Evolutionary conservation across 176 grass and related monocot genomes (phyloP).

Genomic region (Calamus simplicifolius): DNA sequence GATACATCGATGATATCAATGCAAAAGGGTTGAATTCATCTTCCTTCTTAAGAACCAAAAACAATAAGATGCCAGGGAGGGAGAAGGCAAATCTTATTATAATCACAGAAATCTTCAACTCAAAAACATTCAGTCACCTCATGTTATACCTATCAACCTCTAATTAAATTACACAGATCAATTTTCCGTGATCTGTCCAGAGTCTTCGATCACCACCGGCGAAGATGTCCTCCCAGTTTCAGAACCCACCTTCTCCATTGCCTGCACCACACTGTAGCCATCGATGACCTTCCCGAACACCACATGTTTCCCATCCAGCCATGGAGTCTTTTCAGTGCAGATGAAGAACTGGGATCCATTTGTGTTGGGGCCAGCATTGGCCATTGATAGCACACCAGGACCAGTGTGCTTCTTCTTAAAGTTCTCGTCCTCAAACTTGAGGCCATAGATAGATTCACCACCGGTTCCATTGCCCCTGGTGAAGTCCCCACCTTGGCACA

Average conservation of each 20-base stretch:
- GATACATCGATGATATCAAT: too few relatives aligned
- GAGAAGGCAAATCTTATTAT: too few relatives aligned
- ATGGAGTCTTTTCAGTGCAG: constrained; percentile 42
- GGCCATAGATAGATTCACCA: constrained; percentile 70
- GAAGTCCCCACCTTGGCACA: constrained; percentile 88
- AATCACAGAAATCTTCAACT: too few relatives aligned
- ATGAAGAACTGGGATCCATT: constrained; percentile 86
- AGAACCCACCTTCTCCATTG: constrained; percentile 55
- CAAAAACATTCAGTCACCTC: too few relatives aligned
- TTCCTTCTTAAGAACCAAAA: too few relatives aligned
- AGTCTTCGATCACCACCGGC: constrained; percentile 50
- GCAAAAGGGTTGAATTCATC: too few relatives aligned
- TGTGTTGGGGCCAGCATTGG: constrained; percentile 61
- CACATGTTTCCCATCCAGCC: constrained; percentile 71
- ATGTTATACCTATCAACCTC: too few relatives aligned
- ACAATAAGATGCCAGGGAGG: too few relatives aligned
- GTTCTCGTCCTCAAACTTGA: constrained; percentile 65
- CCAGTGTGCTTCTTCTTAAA: constrained; percentile 51
- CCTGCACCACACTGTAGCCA: constrained; percentile 47
- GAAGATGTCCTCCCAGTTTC: constrained; percentile 21
- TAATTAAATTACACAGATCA: too few relatives aligned
- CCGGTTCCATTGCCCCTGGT: constrained; percentile 70
- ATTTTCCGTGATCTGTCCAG: constrained; percentile 23
- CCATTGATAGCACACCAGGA: constrained; percentile 64
- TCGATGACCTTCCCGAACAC: constrained; percentile 70